Percentiles rank a stretch among this genome's conserved stretches.
phyloP scores from a whole-genome alignment of 805 yeast species.

The Ogataea trehalophila region DNA sequence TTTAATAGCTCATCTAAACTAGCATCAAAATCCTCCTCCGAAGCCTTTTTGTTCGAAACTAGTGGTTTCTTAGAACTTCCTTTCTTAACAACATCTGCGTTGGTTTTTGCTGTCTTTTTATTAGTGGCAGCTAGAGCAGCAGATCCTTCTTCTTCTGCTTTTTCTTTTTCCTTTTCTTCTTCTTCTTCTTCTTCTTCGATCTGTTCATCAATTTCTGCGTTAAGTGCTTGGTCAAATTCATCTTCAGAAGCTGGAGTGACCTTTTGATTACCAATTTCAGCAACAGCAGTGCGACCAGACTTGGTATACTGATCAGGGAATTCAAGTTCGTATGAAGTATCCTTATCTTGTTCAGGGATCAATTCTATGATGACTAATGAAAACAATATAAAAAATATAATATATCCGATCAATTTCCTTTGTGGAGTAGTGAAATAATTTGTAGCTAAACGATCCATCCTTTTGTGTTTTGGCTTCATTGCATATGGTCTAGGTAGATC shows the following conservation, averaged over 20 bases:
- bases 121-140: background rate
- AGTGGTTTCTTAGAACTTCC: constrained; percentile 11
- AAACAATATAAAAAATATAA: constrained; percentile 29
- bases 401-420: constrained; percentile 39
- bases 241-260: background rate
- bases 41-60: background rate
- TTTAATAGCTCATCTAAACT: constrained; percentile 7
- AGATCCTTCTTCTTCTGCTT: background rate
- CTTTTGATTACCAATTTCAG: background rate
- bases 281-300: background rate
- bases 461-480: constrained; percentile 27
- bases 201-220: background rate
- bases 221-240: background rate
- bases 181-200: background rate
- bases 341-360: constrained; percentile 23
- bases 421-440: constrained; percentile 41
- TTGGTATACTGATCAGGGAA: constrained; percentile 2
- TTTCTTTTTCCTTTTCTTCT: background rate
- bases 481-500: constrained; percentile 42
- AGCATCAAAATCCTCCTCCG: constrained; percentile 16
- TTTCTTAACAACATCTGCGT: constrained; percentile 6
- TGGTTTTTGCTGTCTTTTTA: background rate
- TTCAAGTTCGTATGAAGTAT: constrained; percentile 19
- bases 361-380: constrained; percentile 29
- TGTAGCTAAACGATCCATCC: constrained; percentile 19